Conservation (phyloP, 2,329 filamentous ascomycete species). For the Aspergillus pseudotamarii region DNA sequence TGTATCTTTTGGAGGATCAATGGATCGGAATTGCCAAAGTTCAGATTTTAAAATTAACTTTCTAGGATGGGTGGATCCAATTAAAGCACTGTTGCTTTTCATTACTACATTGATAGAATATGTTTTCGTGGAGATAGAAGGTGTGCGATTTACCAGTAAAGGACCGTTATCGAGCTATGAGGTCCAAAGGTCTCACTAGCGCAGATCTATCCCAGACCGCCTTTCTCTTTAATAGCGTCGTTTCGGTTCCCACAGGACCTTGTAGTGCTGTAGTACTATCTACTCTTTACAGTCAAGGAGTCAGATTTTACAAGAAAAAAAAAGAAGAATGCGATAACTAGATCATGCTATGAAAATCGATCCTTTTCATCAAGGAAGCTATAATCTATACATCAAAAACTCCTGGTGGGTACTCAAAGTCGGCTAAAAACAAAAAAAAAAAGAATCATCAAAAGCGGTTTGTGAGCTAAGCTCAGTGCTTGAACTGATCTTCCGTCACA, state of each 20-base stretch:
- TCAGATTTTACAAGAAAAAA: background rate
- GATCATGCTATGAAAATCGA: background rate
- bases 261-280: background rate
- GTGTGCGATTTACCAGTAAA: background rate
- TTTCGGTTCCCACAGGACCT: background rate
- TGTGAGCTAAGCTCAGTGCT: slow-evolving; percentile 42
- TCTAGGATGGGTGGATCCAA: background rate
- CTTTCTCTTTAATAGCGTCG: background rate
- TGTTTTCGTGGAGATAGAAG: background rate
- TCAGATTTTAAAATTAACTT: background rate
- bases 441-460: background rate
- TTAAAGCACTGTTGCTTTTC: too few species aligned
- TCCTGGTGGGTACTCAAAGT: slow-evolving; percentile 2
- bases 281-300: background rate
- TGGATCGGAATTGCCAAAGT: background rate
- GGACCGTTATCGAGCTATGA: background rate
- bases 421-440: slow-evolving; percentile 4
- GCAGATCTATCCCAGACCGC: background rate
- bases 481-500: slow-evolving; percentile 97
- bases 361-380: background rate
- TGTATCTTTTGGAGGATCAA: background rate
- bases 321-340: background rate
- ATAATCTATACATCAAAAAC: slow-evolving; percentile 5
- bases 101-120: background rate
- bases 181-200: background rate